Evolutionary conservation across 495 filamentous ascomycete genomes (phyloP), one percentile per base, ranked within the genome.

Genomic region (Talaromyces adpressus): DNA sequence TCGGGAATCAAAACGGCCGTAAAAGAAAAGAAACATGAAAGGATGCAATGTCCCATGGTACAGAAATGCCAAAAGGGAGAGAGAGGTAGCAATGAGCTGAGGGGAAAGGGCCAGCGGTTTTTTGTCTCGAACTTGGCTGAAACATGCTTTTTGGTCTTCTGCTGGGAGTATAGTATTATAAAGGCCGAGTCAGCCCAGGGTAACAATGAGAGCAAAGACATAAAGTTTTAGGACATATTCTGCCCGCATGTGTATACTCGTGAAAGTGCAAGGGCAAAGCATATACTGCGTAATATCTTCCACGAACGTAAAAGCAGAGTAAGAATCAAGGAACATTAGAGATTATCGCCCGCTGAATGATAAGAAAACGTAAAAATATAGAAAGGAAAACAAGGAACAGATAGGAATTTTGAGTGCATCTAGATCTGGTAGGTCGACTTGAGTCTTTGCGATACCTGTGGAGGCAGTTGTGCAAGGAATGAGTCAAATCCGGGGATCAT

Each of bases 401-500:
- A 49, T 29, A 59, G 56, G 29, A 8, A 27, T 27, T 51, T 62
- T 52, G 18, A 11, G n/a, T 23, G n/a, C 32, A 18, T 39, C 63
- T 77, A 81, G 62, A 81, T 66, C 67, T 78, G 76, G 61, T 80
- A 81, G 67, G 71, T 73, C 64, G 72, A 71, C 67, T 77, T 76
- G 49, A 81, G 72, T 64, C 79, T 81, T 69, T 87, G 84, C 64
- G 85, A 80, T 65, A 91, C 87, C 20, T 78, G 75, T 34, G 81
- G 76, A 29, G 87, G 78, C 52, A 96, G 77, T 69, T 88, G 87
- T 25, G 74, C 75, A 67, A 97, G 76, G 76, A 95, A 96, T 27
- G 86, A 82, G 73, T 87, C 82, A 72, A 96, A 96, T 72, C 92
- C 82, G 64, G 90, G 89, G 66, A 97, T 97, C 70, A 97, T 81